phyloP scores from a whole-genome alignment of 73 alveolate genomes.

The Tetrahymena thermophila region DNA sequence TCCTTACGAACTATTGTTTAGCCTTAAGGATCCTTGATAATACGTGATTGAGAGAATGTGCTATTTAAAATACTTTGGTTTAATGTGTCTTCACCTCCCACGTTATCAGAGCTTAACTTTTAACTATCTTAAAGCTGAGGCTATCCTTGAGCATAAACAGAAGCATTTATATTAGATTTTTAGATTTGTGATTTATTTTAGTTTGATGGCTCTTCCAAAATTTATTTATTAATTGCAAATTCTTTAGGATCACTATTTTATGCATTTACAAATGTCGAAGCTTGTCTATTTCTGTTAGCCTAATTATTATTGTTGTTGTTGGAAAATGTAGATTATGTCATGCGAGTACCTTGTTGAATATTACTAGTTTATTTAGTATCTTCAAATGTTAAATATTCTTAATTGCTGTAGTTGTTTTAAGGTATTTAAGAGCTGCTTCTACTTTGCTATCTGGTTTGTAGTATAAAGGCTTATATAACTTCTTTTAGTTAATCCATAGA shows the following conservation, averaged over 20 bases:
- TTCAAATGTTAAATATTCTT: neutral
- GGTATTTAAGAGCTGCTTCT: neutral
- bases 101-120: neutral
- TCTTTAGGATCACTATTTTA: neutral
- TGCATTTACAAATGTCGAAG: neutral
- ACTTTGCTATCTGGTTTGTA: neutral
- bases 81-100: neutral
- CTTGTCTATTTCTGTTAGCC: neutral
- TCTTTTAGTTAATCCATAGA: neutral
- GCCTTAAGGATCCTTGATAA: neutral
- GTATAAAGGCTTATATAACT: neutral
- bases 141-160: neutral
- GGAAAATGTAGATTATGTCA: neutral
- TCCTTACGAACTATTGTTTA: neutral
- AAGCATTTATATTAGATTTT: neutral
- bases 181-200: neutral
- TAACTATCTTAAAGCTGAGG: neutral
- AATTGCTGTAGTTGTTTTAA: neutral
- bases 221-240: neutral
- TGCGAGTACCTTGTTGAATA: neutral
- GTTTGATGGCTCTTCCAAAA: neutral
- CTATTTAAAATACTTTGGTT: neutral
- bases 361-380: neutral
- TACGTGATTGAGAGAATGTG: neutral
- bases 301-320: neutral